Percentiles rank a stretch among this genome's conserved stretches.
These are phyloP conservation scores for Tetrahymena malaccensis DNA, from an alignment of 73 alveolate genomes.

Conservation along the genomic window DNA sequence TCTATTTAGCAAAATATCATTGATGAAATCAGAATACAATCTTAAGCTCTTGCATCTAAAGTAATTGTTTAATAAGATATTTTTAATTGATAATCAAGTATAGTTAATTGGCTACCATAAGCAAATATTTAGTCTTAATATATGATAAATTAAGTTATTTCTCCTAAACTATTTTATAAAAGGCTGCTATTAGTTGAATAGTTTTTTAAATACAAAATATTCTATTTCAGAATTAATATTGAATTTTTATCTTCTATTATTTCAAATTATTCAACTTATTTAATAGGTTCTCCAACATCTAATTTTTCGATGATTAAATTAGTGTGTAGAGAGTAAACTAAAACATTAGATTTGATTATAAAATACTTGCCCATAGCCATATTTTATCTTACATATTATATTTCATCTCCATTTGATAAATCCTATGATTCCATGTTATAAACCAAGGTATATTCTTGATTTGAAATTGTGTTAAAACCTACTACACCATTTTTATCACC, in stretches of 20 bases:
- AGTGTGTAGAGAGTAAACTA: background rate
- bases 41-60: background rate
- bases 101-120: background rate
- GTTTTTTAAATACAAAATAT: background rate
- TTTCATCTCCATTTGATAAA: background rate
- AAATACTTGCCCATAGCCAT: background rate
- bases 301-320: background rate
- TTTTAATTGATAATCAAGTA: background rate
- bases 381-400: background rate
- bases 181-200: background rate
- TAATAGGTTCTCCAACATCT: background rate
- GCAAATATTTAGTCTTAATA: background rate
- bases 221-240: background rate
- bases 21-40: background rate
- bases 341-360: background rate
- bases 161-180: background rate
- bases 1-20: background rate
- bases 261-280: background rate
- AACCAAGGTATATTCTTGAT: background rate
- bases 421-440: background rate
- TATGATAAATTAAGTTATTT: background rate
- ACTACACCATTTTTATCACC: background rate
- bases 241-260: background rate
- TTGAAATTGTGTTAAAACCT: background rate
- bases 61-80: background rate